phyloP scores from a whole-genome alignment of 306 rosid genomes.

The Vigna nakashimae region DNA sequence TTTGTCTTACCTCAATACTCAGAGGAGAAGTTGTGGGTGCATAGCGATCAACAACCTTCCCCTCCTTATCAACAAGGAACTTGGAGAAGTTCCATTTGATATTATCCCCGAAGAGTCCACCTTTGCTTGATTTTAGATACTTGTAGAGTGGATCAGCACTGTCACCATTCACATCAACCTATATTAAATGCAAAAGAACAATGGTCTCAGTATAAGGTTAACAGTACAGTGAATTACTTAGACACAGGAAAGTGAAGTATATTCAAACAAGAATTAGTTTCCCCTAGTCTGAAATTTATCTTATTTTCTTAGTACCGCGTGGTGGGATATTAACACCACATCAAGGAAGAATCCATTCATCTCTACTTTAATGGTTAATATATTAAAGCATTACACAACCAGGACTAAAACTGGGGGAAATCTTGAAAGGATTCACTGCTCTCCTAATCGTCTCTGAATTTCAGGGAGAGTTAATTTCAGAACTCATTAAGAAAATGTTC shows the following conservation, averaged over 20 bases:
- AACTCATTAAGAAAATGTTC: neutral
- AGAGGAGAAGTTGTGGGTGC: slow-evolving; percentile 97
- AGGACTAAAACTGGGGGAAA: slow-evolving; percentile 3
- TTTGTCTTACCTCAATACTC: slow-evolving; percentile 77
- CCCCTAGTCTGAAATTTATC: neutral
- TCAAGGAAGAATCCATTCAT: slow-evolving; percentile 18
- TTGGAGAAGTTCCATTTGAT: slow-evolving; percentile 97
- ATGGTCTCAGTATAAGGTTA: neutral
- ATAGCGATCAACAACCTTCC: slow-evolving; percentile 89
- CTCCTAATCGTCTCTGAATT: slow-evolving; percentile 2
- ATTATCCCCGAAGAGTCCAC: slow-evolving; percentile 82
- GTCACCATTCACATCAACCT: slow-evolving; percentile 91
- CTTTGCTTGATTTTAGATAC: slow-evolving; percentile 85
- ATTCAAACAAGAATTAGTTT: neutral
- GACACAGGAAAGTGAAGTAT: neutral
- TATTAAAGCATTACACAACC: slow-evolving; percentile 4
- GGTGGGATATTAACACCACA: neutral
- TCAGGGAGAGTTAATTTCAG: neutral
- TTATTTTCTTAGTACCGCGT: neutral
- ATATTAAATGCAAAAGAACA: slow-evolving; percentile 17
- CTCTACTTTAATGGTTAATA: slow-evolving; percentile 16
- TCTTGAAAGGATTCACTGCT: slow-evolving; percentile 6
- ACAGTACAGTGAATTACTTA: neutral
- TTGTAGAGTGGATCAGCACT: slow-evolving; percentile 82
- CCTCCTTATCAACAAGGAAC: slow-evolving; percentile 89